phyloP scores from a whole-genome alignment of 768 basidiomycete species.

The Tephrocybe sp. region DNA sequence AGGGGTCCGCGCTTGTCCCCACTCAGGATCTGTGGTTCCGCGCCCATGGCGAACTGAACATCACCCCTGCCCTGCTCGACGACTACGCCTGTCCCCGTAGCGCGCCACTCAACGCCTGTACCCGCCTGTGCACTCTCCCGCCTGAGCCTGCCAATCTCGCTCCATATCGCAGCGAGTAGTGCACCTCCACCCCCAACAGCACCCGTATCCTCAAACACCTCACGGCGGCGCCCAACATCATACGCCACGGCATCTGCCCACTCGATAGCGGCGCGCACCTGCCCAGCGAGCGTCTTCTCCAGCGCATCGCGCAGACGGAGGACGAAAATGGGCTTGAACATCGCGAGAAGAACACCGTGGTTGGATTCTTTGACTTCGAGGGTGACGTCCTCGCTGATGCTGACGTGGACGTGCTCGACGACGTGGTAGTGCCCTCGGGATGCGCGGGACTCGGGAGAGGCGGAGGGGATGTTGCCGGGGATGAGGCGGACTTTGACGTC shows the following conservation, averaged over 20 bases:
- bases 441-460: constrained; percentile 42
- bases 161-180: constrained; percentile 61
- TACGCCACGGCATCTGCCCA: constrained; percentile 56
- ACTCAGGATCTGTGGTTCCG: constrained; percentile 70
- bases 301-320: constrained; percentile 59
- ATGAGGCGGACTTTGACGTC: constrained; percentile 68
- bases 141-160: constrained; percentile 62
- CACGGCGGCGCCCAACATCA: constrained; percentile 55
- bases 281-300: constrained; percentile 55
- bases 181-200: constrained; percentile 46
- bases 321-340: constrained; percentile 65
- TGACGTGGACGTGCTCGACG: constrained; percentile 54
- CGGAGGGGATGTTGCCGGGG: constrained; percentile 40
- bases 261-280: constrained; percentile 52
- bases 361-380: constrained; percentile 61
- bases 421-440: constrained; percentile 50
- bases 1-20: constrained; percentile 70
- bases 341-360: constrained; percentile 57
- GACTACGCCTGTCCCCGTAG: constrained; percentile 66
- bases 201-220: constrained; percentile 69
- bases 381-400: constrained; percentile 56
- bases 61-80: constrained; percentile 41
- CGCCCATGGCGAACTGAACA: constrained; percentile 59
- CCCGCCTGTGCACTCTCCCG: constrained; percentile 27
- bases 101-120: constrained; percentile 41